Conservation (phyloP, 2,329 filamentous ascomycete genomes). For the Beauveria varroae region DNA sequence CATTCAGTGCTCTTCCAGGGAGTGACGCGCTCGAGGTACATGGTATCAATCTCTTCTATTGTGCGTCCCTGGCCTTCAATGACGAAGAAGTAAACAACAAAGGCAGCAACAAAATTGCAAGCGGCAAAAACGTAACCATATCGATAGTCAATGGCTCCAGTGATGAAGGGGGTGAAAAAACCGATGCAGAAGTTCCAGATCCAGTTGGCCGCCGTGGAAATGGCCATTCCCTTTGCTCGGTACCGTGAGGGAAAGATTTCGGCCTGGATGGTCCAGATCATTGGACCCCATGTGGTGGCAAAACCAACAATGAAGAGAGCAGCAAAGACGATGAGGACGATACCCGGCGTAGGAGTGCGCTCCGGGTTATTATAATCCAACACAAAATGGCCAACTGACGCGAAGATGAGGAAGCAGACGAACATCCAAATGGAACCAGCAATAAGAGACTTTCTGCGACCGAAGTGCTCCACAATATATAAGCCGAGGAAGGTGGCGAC, state of each 20-base stretch:
- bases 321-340: constrained; percentile 56
- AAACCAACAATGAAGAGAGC: constrained; percentile 58
- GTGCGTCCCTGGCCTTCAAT: constrained; percentile 66
- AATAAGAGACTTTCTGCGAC: constrained; percentile 56
- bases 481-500: constrained; percentile 58
- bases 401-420: constrained; percentile 52
- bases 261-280: constrained; percentile 57
- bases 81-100: constrained; percentile 70
- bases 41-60: constrained; percentile 73
- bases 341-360: constrained; percentile 37
- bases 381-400: constrained; percentile 43
- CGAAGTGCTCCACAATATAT: constrained; percentile 62
- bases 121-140: constrained; percentile 72
- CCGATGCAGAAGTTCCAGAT: constrained; percentile 67
- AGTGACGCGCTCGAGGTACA: constrained; percentile 60
- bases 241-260: constrained; percentile 59
- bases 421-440: constrained; percentile 55
- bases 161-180: constrained; percentile 78
- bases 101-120: constrained; percentile 56
- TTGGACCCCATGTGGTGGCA: constrained; percentile 60
- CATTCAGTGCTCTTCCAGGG: constrained; percentile 56
- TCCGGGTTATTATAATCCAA: constrained; percentile 30
- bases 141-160: constrained; percentile 59
- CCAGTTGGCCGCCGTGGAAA: constrained; percentile 58
- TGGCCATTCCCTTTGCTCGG: constrained; percentile 51